These are phyloP conservation scores for Paramecium octaurelia DNA, from an alignment of 73 alveolate species.

Conservation along the genomic window DNA sequence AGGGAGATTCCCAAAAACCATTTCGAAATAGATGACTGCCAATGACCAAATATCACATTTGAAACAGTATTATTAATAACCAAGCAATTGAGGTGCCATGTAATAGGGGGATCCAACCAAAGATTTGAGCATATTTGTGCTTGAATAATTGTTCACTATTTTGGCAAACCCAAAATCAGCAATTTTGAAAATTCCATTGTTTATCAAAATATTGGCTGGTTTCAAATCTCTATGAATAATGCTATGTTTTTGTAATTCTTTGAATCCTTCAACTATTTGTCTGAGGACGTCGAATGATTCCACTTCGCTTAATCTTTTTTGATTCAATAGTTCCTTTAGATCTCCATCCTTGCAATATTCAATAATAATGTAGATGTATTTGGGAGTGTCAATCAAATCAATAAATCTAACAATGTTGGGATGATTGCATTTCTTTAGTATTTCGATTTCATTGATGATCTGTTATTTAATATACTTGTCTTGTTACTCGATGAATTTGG, in stretches of 20 bases:
- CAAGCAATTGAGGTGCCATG: conserved; percentile 51
- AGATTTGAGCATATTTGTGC: conserved; percentile 25
- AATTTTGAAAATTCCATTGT: conserved; percentile 38
- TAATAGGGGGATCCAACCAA: conserved; percentile 56
- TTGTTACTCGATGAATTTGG: conserved; percentile 1
- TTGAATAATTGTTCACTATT: conserved; percentile 37
- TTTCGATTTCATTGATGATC: conserved; percentile 33
- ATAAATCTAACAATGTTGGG: conserved; percentile 48
- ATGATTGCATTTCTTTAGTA: conserved; percentile 29
- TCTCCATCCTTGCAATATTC: conserved; percentile 61
- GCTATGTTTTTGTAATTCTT: conserved; percentile 40
- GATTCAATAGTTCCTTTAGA: conserved; percentile 2
- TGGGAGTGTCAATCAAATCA: conserved; percentile 57
- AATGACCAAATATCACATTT: conserved; percentile 63
- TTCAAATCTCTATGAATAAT: conserved; percentile 58
- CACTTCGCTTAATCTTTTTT: not conserved
- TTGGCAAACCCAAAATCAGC: conserved; percentile 65
- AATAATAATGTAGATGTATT: conserved; percentile 41
- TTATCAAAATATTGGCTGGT: conserved; percentile 56
- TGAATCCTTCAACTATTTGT: conserved; percentile 50
- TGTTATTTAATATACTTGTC: conserved; percentile 35
- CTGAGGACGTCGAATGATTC: conserved; percentile 43
- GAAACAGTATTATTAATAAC: conserved; percentile 40
- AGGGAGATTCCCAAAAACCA: conserved; percentile 51
- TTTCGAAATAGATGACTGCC: conserved; percentile 56